Conservation (phyloP, 345 rosid genomes). For the Linum usitatissimum region DNA sequence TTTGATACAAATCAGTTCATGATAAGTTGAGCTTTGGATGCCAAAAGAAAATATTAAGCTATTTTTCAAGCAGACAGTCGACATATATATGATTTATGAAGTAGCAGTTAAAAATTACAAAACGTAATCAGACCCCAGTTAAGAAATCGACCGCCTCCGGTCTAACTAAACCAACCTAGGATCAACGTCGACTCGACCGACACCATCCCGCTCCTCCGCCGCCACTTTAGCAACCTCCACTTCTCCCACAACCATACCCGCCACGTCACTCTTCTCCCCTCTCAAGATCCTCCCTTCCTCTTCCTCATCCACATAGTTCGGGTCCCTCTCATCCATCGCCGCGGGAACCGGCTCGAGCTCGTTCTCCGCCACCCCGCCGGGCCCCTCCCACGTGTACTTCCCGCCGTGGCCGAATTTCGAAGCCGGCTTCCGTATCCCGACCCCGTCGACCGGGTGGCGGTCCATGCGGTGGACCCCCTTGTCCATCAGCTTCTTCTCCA, state of each 20-base stretch:
- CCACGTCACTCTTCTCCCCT: slow-evolving; percentile 31
- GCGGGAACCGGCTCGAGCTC: slow-evolving; percentile 42
- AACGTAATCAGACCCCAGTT: no score
- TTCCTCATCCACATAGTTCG: slow-evolving; percentile 63
- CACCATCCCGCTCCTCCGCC: slow-evolving; percentile 36
- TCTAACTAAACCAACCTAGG: slow-evolving; percentile 21
- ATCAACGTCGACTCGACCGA: slow-evolving; percentile 54
- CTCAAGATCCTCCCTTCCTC: slow-evolving; percentile 23
- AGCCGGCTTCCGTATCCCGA: slow-evolving; percentile 39
- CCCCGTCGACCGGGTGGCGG: slow-evolving; percentile 57
- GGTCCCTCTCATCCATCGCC: slow-evolving; percentile 69
- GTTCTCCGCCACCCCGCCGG: slow-evolving; percentile 31
- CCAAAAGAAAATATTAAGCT: no score
- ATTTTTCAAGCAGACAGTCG: no score
- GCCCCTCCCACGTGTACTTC: slow-evolving; percentile 92
- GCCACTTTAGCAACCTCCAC: slow-evolving; percentile 57
- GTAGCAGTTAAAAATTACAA: no score
- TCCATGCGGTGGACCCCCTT: slow-evolving; percentile 72
- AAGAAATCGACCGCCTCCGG: not conserved
- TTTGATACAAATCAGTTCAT: no score
- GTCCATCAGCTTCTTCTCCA: slow-evolving; percentile 53
- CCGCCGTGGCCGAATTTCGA: slow-evolving; percentile 77
- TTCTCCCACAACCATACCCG: slow-evolving; percentile 36
- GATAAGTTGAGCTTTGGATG: no score
- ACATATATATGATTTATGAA: no score